Base-by-base conservation (phyloP, 2,329 filamentous ascomycete species). In the Fusarium coicis region DNA sequence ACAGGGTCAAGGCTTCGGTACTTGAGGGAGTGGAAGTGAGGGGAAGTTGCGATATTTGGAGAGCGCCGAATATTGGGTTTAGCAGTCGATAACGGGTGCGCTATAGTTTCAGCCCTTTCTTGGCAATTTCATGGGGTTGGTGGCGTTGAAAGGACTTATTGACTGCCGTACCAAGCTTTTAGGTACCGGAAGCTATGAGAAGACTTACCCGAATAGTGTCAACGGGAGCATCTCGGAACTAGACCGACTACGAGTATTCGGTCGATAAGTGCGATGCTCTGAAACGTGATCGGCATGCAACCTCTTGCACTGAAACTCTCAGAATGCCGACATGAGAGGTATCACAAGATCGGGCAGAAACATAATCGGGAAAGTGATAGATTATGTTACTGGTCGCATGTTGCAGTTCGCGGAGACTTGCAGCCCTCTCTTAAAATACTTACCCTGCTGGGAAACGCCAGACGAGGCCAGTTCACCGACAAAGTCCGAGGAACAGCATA, bases 361-460 rank as follows among this genome's bases (percentile, higher is more conserved):
- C 10, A 28, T 0, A 11, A 53, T 26, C 19, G 10, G 34, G 7
- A 39, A 54, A n/a, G 50, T n/a, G 23, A 54, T n/a, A 28, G 10
- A 18, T n/a, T 0, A 28, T 54, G 19, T 18, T n/a, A 54, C 23
- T n/a, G 19, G 18, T 40, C 10, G 2, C 0, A 28, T 40, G 7
- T 0, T 5, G 2, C 1, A 16, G 14, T 37, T 53, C 18, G 50
- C 23, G n/a, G 23, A 54, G 23, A n/a, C 23, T 18, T 39, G 23
- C 4, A 40, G 8, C 14, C 23, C 23, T 39, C 19, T 40, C 8
- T 40, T 10, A 10, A 28, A 10, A 7, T 16, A 5, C 14, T 21
- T 30, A 30, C 26, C 9, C 44, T 47, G 9, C 0, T 3, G 6
- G 0, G 4, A 47, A 28, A 0, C 18, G 15, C 44, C 15, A 28